These are phyloP conservation scores for Dimargaris cristalligena DNA, from an alignment of 192 early-diverging fungal species.

Conservation along the genomic window DNA sequence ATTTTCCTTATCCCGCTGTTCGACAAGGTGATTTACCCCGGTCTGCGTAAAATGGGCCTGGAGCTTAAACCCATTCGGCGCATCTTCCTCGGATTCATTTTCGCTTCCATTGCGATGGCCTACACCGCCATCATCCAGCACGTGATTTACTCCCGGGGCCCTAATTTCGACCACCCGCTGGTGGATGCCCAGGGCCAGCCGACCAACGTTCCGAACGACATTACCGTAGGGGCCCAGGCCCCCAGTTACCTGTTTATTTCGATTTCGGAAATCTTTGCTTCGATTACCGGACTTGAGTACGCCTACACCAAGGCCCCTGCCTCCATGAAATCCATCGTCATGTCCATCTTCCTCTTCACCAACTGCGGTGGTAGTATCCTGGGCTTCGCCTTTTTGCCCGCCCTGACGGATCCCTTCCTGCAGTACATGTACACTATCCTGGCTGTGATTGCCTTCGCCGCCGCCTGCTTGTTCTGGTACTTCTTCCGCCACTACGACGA, in stretches of 20 bases:
- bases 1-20: slow-evolving; percentile 37
- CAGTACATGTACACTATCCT: slow-evolving; percentile 47
- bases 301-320: slow-evolving; percentile 42
- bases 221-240: slow-evolving; percentile 35
- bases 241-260: slow-evolving; percentile 39
- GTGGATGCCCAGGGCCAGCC: slow-evolving; percentile 18
- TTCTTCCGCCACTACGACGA: slow-evolving; percentile 36
- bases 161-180: slow-evolving; percentile 19
- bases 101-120: slow-evolving; percentile 35
- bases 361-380: slow-evolving; percentile 38
- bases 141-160: slow-evolving; percentile 33
- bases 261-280: slow-evolving; percentile 40
- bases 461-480: slow-evolving; percentile 28
- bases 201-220: slow-evolving; percentile 27
- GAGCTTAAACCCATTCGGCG: slow-evolving; percentile 35
- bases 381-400: slow-evolving; percentile 35
- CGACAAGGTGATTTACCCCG: slow-evolving; percentile 35
- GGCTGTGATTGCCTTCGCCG: slow-evolving; percentile 24
- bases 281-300: slow-evolving; percentile 48
- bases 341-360: slow-evolving; percentile 38
- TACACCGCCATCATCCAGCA: slow-evolving; percentile 40
- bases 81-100: slow-evolving; percentile 36
- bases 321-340: slow-evolving; percentile 42
- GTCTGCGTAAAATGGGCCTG: slow-evolving; percentile 31
- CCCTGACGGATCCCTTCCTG: slow-evolving; percentile 34